phyloP scores from a whole-genome alignment of 129 eudicot genomes.

The Chrysanthemum seticuspe region DNA sequence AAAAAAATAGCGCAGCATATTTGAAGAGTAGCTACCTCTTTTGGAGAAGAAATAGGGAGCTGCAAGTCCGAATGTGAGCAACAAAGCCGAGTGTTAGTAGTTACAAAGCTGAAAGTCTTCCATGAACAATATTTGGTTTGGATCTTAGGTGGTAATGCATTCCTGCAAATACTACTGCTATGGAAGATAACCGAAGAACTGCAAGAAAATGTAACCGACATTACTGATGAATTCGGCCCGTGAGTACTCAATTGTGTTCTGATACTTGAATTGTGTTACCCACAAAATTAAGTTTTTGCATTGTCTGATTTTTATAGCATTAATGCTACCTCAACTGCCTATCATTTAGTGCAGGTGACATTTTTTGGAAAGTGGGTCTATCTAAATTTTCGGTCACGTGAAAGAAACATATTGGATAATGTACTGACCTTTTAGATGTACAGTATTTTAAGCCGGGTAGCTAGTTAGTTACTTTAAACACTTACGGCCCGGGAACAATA shows the following conservation, averaged over 20 bases:
- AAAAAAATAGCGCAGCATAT: neutral
- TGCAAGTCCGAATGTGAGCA: slow-evolving; percentile 15
- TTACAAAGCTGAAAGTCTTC: slow-evolving; percentile 11
- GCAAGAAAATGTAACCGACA: slow-evolving; percentile 20
- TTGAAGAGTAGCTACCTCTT: slow-evolving; percentile 7
- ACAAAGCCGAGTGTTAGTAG: slow-evolving; percentile 13
- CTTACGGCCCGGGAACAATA: too few relatives aligned
- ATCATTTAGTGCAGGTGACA: too few relatives aligned
- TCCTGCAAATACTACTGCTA: neutral
- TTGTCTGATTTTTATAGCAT: neutral
- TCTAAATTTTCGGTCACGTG: too few relatives aligned
- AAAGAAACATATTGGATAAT: too few relatives aligned
- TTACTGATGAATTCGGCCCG: neutral
- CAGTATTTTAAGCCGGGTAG: too few relatives aligned
- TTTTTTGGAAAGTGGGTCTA: too few relatives aligned
- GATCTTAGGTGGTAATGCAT: slow-evolving; percentile 19
- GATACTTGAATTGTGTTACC: slow-evolving; percentile 10
- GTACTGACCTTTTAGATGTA: too few relatives aligned
- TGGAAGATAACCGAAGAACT: slow-evolving; percentile 6
- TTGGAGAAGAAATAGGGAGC: slow-evolving; percentile 16
- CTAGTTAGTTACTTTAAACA: too few relatives aligned
- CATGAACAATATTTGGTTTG: neutral
- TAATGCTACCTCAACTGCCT: slow-evolving; percentile 29
- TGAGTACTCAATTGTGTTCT: neutral
- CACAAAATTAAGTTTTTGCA: neutral